A percentile compares a stretch with the other conserved stretches of the same genome.
phyloP scores from a whole-genome alignment of 2,329 filamentous ascomycete genomes.

The Acrocalymma vagum region DNA sequence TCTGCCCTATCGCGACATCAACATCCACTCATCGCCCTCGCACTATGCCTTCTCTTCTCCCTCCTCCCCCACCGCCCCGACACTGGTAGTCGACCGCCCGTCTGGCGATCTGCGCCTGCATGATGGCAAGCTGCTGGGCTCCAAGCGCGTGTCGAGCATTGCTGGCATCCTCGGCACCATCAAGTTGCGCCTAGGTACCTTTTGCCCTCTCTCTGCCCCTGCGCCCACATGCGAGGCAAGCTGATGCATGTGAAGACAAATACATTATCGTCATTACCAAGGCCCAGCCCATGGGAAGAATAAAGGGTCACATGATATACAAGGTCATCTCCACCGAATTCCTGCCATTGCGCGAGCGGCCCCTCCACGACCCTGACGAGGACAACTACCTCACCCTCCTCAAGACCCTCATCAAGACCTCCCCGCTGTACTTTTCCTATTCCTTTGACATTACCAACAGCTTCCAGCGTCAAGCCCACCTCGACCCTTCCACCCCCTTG shows the following conservation, averaged over 20 bases:
- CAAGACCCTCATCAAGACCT: conserved; percentile 80
- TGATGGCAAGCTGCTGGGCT: conserved; percentile 77
- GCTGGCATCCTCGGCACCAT: conserved; percentile 94
- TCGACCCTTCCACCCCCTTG: conserved; percentile 74
- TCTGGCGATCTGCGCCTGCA: conserved; percentile 89
- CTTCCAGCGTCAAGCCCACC: conserved; percentile 90
- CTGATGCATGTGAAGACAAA: conserved; percentile 69
- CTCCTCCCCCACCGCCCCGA: conserved; percentile 87
- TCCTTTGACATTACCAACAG: conserved; percentile 95
- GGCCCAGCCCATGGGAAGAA: conserved; percentile 84
- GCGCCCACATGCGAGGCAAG: conserved; percentile 3
- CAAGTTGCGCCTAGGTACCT: conserved; percentile 86
- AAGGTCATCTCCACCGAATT: conserved; percentile 91
- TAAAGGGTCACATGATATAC: conserved; percentile 97
- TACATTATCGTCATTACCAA: conserved; percentile 98
- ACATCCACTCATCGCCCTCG: conserved; percentile 89
- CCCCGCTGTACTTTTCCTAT: conserved; percentile 98
- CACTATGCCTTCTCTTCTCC: conserved; percentile 97
- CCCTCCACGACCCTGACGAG: conserved; percentile 91
- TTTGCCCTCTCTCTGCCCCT: conserved; percentile 5
- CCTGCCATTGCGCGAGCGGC: conserved; percentile 89
- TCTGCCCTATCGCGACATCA: conserved; percentile 93
- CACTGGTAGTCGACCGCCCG: conserved; percentile 88
- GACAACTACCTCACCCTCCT: conserved; percentile 87
- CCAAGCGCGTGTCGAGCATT: conserved; percentile 90